Base-by-base conservation (phyloP, 2,329 filamentous ascomycete species). In the Fusarium sp. region DNA sequence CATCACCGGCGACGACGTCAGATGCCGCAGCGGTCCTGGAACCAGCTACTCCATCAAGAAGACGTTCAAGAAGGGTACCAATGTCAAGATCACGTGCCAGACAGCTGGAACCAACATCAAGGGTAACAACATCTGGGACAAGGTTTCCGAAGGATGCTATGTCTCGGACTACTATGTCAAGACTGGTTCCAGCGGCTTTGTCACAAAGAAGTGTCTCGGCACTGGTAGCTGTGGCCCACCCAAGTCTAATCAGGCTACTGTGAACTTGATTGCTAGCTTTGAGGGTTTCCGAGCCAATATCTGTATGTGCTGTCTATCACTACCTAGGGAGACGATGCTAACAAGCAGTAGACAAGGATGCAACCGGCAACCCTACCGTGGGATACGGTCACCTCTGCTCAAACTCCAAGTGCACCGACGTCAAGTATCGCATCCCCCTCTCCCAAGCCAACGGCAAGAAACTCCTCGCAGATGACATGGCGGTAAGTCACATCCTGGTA, bases 301-400 rank as follows among this genome's bases (percentile, higher is more conserved):
- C 27, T 77, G 75, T 76, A 35, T 63, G 72, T 69, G 6, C 6
- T 54, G n/a, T 11, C 2, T 4, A 24, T 4, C 3, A 4, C 27
- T 34, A 34, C 31, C 5, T 1, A 34, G 13, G 31, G 4, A 54
- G 3, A 18, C 16, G 9, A 24, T 37, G 14, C 24, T n/a, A 1
- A 27, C 5, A 13, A 13, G 14, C 5, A 5, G 2, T 6, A 77
- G 77, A 79, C 62, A 71, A 59, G 16, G 86, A 88, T 67, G 84
- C 85, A 20, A 82, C 83, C 52, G 86, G 86, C 31, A 79, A 85
- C 29, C 85, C 85, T 0, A 88, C 85, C 5, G 83, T 88, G 0
- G 87, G 87, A 4, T 88, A 87, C 69, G 87, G 87, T 18, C 87
- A 88, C 73, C 80, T 86, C 11, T 89, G 87, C 79, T 67, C 76